Evolutionary conservation across 345 rosid species (phyloP).

Genomic region (Populus tremula): DNA sequence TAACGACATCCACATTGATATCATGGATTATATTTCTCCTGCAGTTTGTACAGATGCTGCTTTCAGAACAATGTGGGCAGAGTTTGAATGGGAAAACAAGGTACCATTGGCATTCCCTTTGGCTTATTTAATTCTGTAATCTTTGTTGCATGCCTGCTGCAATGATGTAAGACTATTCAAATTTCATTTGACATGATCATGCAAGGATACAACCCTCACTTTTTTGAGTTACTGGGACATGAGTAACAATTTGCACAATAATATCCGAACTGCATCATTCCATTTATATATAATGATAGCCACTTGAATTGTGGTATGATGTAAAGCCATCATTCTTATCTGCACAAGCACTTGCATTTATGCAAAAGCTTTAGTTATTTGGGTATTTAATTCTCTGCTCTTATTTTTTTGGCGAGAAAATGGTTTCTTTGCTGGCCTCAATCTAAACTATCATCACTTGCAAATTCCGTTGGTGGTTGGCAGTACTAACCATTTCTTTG

Average conservation of each 20-base stretch:
- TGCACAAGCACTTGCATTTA: neutral
- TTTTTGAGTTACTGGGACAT: neutral
- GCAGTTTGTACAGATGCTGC: conserved; percentile 86
- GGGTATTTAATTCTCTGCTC: neutral
- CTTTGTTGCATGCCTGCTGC: neutral
- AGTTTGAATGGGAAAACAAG: conserved; percentile 99
- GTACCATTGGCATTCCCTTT: conserved; percentile 31
- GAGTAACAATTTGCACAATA: neutral
- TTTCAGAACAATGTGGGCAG: conserved; percentile 99
- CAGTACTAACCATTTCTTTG: neutral
- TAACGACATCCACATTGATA: conserved; percentile 90
- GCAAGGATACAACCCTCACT: neutral
- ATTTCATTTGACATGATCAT: neutral
- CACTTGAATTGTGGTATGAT: neutral
- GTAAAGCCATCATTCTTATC: neutral
- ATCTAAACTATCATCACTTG: neutral
- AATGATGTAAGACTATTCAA: neutral
- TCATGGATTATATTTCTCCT: conserved; percentile 97
- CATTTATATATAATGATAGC: neutral
- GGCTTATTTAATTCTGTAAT: neutral
- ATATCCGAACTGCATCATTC: neutral
- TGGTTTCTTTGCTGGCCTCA: neutral
- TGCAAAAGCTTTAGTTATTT: neutral
- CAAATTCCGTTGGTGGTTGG: neutral
- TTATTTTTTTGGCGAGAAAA: neutral